Conservation (phyloP, 495 filamentous ascomycete genomes). For the Tirmania nivea region DNA sequence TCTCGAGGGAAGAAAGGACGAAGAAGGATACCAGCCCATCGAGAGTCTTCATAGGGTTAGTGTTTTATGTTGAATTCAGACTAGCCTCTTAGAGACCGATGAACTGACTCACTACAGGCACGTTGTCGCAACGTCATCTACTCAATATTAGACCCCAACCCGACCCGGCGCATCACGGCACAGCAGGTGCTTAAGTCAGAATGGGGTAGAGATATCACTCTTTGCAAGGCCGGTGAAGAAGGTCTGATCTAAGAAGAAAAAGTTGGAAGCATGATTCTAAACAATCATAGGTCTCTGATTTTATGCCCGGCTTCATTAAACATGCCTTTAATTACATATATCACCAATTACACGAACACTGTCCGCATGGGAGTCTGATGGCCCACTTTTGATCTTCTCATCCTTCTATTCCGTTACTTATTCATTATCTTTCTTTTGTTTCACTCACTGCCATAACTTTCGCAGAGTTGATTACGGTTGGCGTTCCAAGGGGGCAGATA, state of each 20-base stretch:
- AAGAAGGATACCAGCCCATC: constrained; percentile 88
- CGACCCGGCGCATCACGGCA: constrained; percentile 73
- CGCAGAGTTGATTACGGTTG: no score
- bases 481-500: no score
- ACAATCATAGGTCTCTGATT: no score
- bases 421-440: no score
- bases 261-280: no score
- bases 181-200: constrained; percentile 94
- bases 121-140: constrained; percentile 98
- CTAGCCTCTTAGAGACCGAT: not conserved
- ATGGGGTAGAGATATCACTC: constrained; percentile 90
- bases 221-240: constrained; percentile 90
- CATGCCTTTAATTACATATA: no score
- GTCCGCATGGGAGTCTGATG: no score
- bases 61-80: constrained; percentile 1
- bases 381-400: no score
- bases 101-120: constrained; percentile 39
- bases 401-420: no score
- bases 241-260: constrained; percentile 24
- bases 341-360: no score
- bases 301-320: no score
- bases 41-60: constrained; percentile 88
- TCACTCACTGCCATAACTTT: no score
- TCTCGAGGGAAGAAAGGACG: constrained; percentile 71
- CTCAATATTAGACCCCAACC: constrained; percentile 92